These are phyloP conservation scores for Gliomastix tumulicola DNA, from an alignment of 2,329 filamentous ascomycete genomes.

Conservation along the genomic window DNA sequence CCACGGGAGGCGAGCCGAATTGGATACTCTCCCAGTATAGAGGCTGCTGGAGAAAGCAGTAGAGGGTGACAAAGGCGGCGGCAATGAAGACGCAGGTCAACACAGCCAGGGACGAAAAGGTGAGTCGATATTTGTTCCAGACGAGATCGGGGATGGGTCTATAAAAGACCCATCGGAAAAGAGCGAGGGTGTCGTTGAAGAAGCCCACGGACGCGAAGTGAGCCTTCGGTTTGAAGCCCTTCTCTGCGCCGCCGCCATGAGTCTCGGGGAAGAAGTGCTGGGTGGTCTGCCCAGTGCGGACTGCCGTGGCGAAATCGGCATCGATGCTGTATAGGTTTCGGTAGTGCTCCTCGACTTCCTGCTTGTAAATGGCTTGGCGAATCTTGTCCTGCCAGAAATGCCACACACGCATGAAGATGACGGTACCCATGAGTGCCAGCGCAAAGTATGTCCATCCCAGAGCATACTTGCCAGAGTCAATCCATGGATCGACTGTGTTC, in stretches of 20 bases:
- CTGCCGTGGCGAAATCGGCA: conserved; percentile 35
- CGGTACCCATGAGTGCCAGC: conserved; percentile 59
- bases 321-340: conserved; percentile 44
- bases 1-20: conserved; percentile 81
- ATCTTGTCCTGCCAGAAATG: conserved; percentile 93
- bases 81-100: conserved; percentile 61
- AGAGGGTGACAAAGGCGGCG: conserved; percentile 67
- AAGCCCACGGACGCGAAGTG: conserved; percentile 67
- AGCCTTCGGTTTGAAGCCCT: conserved; percentile 56
- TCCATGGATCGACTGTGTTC: conserved; percentile 70
- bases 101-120: conserved; percentile 75
- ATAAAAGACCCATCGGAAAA: conserved; percentile 86
- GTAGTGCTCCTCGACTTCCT: conserved; percentile 65
- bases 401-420: conserved; percentile 68
- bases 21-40: conserved; percentile 84
- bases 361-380: conserved; percentile 80
- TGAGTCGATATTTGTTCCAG: conserved; percentile 60
- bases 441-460: conserved; percentile 86
- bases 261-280: conserved; percentile 72
- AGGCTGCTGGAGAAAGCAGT: conserved; percentile 81
- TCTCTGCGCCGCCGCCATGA: conserved; percentile 47
- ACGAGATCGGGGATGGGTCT: conserved; percentile 71
- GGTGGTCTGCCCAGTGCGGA: conserved; percentile 44
- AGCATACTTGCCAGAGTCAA: conserved; percentile 75
- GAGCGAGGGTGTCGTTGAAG: conserved; percentile 72